phyloP scores from a whole-genome alignment of 1,284 basidiomycete genomes.

The Sanghuangporus baumii region DNA sequence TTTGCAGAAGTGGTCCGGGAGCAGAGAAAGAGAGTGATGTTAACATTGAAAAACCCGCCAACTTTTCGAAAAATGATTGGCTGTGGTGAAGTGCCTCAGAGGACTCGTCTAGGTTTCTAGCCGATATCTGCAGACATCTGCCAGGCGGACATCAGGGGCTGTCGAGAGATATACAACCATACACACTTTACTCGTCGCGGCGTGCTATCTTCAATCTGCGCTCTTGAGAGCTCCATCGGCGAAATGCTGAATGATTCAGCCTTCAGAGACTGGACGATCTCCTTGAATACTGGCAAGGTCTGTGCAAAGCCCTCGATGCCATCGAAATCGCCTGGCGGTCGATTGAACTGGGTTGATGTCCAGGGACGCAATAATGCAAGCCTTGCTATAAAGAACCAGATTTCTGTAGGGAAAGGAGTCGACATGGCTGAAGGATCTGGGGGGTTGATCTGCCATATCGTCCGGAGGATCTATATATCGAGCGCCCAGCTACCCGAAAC shows the following conservation, averaged over 20 bases:
- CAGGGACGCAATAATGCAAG: neutral
- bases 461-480: neutral
- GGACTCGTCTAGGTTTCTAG: neutral
- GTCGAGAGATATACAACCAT: neutral
- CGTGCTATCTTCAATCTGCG: neutral
- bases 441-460: neutral
- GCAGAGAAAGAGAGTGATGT: neutral
- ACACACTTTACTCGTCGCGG: neutral
- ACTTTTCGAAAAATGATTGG: neutral
- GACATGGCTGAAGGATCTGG: neutral
- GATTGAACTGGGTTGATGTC: neutral
- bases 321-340: neutral
- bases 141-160: neutral
- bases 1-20: neutral
- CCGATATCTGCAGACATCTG: neutral
- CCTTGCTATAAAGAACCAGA: conserved; percentile 6
- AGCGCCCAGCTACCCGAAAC: neutral
- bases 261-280: neutral
- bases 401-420: neutral
- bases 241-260: neutral
- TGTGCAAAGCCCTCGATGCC: conserved; percentile 5
- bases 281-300: neutral
- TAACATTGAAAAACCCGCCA: neutral
- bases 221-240: neutral
- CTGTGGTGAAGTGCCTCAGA: neutral